Evolutionary conservation across 768 basidiomycete genomes (phyloP), one percentile per base, ranked within the genome.

Genomic region (Mycena maculata): DNA sequence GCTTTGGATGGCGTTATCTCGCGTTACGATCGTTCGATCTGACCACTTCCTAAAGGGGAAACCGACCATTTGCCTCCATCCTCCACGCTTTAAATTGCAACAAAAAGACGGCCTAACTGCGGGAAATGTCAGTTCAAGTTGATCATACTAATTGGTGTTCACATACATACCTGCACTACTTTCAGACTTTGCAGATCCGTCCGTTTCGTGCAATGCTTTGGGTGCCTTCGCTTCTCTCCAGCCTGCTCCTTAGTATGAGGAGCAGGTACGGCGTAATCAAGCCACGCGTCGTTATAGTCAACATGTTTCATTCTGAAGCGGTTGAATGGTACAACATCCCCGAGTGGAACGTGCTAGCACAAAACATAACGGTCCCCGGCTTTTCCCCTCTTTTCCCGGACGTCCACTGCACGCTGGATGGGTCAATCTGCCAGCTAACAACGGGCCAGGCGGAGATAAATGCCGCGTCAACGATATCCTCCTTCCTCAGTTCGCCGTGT

Each of bases 381-480:
- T 61, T 79, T 11, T 80, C 79, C 5, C 78, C 78, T 18, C 72
- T 81, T 12, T 82, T 72, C 71, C 80, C 81, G 8, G 57, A 78
- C 33, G 74, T 77, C 27, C 73, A 74, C 45, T 81, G 81, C 72
- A 74, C 78, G 25, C 57, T 63, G 30, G 64, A 69, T 20, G 76
- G 76, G 20, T 58, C 68, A 3, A 76, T 80, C 54, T 82, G 81
- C 61, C 75, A 78, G 49, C 57, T 80, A 38, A 75, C 71, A 25
- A 77, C 77, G 8, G 78, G 78, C 1, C 76, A 78, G 65, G 73
- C 57, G 47, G 81, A 81, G 70, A 82, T 82, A 67, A 81, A 82
- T 59, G 79, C 81, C 1, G 80, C 80, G 3, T 59, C 75, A 11
- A 73, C 79, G 4, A 72, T 78, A 33, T 74, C 74, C 49, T 76